Evolutionary conservation across 1,284 basidiomycete species (phyloP).

Genomic region (Exobasidium cylindrosporum): DNA sequence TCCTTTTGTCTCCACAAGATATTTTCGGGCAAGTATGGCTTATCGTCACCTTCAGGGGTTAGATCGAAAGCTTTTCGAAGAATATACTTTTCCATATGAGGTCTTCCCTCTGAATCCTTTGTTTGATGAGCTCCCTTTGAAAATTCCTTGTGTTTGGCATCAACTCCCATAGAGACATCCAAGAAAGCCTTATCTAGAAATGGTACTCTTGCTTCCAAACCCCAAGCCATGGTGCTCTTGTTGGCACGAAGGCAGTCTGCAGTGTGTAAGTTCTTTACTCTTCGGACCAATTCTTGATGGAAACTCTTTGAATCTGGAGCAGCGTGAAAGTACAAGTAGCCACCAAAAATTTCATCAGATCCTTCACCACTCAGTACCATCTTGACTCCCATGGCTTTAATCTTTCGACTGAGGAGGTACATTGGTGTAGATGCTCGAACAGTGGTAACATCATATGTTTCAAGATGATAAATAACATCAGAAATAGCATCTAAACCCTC

Average conservation of each 20-base stretch:
- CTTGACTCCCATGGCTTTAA: constrained; percentile 99
- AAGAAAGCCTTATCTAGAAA: constrained; percentile 98
- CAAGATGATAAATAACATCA: constrained; percentile 97
- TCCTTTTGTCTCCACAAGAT: constrained; percentile 99
- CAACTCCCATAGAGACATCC: constrained; percentile 86
- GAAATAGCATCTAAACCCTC: constrained; percentile 96
- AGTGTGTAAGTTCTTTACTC: constrained; percentile 97
- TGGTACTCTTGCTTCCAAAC: constrained; percentile 95
- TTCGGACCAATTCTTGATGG: constrained; percentile 90
- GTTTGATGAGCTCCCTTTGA: constrained; percentile 74
- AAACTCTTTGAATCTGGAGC: constrained; percentile 85
- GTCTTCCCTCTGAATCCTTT: constrained; percentile 61
- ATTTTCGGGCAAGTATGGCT: constrained; percentile 82
- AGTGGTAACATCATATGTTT: constrained; percentile 99
- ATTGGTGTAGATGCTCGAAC: constrained; percentile 96
- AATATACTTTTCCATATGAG: constrained; percentile 69
- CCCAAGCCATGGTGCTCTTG: constrained; percentile 99
- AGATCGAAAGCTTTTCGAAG: constrained; percentile 95
- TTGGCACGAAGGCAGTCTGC: constrained; percentile 97
- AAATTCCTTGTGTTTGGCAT: constrained; percentile 87
- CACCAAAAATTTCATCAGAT: constrained; percentile 95
- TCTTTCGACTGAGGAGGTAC: constrained; percentile 94
- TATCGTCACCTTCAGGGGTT: constrained; percentile 70
- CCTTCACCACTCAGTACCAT: constrained; percentile 99
- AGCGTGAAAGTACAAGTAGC: constrained; percentile 99